Evolutionary conservation across 192 early-diverging fungal species (phyloP).

Genomic region (Gorgonomyces haynaldii): DNA sequence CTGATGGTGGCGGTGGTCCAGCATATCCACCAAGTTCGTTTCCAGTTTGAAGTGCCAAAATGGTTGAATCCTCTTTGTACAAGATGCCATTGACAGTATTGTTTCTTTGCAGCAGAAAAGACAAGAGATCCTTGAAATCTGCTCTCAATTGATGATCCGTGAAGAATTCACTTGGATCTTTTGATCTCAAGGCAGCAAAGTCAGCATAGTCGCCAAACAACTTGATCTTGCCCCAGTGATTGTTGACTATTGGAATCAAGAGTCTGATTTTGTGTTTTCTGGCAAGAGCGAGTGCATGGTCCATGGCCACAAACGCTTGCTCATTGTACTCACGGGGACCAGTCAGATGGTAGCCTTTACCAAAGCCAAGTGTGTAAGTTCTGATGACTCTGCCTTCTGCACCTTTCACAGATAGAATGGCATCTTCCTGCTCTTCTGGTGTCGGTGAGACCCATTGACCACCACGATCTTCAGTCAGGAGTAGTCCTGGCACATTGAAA

Average conservation of each 20-base stretch:
- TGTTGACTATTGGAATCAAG: conserved; percentile 35
- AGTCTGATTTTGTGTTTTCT: conserved; percentile 14
- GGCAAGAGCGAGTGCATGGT: conserved; percentile 22
- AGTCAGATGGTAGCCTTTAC: conserved; percentile 10
- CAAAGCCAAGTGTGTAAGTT: conserved; percentile 19
- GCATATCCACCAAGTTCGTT: conserved; percentile 31
- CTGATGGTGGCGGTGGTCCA: conserved; percentile 8
- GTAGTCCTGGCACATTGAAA: conserved; percentile 31
- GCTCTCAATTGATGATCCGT: conserved; percentile 10
- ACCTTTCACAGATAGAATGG: conserved; percentile 7
- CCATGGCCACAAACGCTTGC: conserved; percentile 22
- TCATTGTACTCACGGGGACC: conserved; percentile 15
- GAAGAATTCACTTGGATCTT: conserved; percentile 17
- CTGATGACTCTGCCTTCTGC: conserved; percentile 15
- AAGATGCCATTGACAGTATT: conserved; percentile 30
- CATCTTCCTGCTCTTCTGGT: conserved; percentile 16
- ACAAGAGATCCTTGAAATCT: conserved; percentile 18
- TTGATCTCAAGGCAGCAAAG: background rate
- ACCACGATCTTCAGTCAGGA: conserved; percentile 19
- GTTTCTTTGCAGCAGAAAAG: conserved; percentile 19
- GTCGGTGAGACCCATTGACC: conserved; percentile 11
- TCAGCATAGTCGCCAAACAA: conserved; percentile 11
- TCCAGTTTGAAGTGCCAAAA: conserved; percentile 33
- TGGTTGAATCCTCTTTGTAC: conserved; percentile 29
- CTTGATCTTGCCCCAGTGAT: conserved; percentile 3